Base-by-base conservation (phyloP, 352 stramenopile species). In the Phytophthora kernoviae region DNA sequence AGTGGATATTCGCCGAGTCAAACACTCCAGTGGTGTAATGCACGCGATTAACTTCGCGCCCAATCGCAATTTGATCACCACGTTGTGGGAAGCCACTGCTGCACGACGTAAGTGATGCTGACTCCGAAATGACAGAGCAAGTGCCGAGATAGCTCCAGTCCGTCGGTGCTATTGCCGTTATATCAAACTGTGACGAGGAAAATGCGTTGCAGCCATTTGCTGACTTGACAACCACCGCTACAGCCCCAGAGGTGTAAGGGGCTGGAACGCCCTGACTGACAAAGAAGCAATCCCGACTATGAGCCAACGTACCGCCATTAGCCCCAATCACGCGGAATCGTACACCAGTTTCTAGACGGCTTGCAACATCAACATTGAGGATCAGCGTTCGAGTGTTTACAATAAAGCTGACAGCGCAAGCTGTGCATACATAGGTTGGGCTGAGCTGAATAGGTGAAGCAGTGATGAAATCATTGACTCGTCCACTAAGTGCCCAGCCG, bases 401-500 rank as follows among this genome's bases (percentile, higher is more conserved):
- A 5, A 71, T 67, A 7, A 91, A 78, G 36, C 56, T 84, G 1
- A 81, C 52, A 1, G 73, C 84, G 49, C 87, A 96, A n/a, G 61
- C 34, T 0, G 55, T 34, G 37, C 87, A 96, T 3, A 96, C 58
- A 12, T 67, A 60, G 0, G 71, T 77, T 3, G 87, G 79, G 8
- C 74, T 55, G 24, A 93, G 66, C 2, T 55, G 53, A 20, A 86
- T 62, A 12, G 83, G 65, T n/a, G 58, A 40, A 8, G 54, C 59
- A 0, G 59, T 33, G 2, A 80, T 61, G 5, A 90, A 65, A 26
- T 97, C 91, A 46, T 97, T 97, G 8, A 91, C 77, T 14, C 93
- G 87, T 4, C 94, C 95, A 33, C 84, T 81, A 26, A 67, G 53
- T 0, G 95, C 93, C 95, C 94, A 98, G 9, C 88, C 93, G 12